These are phyloP conservation scores for Hansenula lynferdii DNA, from an alignment of 1,139 yeast species.

Conservation along the genomic window DNA sequence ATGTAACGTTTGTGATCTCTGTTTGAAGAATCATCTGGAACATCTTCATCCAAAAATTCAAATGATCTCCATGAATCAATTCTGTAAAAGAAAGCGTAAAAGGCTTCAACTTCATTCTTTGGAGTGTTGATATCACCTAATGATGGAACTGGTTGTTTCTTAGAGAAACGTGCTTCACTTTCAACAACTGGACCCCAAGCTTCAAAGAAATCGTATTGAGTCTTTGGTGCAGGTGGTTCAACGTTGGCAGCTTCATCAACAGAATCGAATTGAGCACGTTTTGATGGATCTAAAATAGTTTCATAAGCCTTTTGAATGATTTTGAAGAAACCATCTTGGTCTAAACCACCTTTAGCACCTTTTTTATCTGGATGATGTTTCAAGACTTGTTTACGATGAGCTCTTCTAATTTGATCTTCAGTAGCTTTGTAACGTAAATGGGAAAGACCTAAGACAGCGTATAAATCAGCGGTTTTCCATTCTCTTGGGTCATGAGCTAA, in stretches of 20 bases:
- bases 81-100: conserved; percentile 90
- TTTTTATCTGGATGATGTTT: conserved; percentile 98
- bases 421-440: conserved; percentile 90
- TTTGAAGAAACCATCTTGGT: conserved; percentile 97
- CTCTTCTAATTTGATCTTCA: conserved; percentile 90
- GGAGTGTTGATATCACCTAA: conserved; percentile 67
- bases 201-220: conserved; percentile 74
- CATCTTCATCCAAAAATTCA: conserved; percentile 98
- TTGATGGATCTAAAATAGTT: conserved; percentile 75
- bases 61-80: conserved; percentile 98
- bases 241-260: conserved; percentile 89
- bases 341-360: conserved; percentile 79
- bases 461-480: conserved; percentile 96
- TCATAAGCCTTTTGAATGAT: conserved; percentile 97
- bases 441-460: conserved; percentile 92
- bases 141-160: conserved; percentile 79
- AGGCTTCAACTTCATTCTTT: conserved; percentile 82
- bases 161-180: conserved; percentile 88
- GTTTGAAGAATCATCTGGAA: conserved; percentile 98
- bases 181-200: conserved; percentile 93
- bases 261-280: conserved; percentile 92
- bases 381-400: conserved; percentile 94
- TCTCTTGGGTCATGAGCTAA: conserved; percentile 93
- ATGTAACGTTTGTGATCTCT: conserved; percentile 99
- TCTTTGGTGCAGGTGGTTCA: conserved; percentile 64